A percentile compares a stretch with the other conserved stretches of the same genome.
phyloP scores from a whole-genome alignment of 371 early-diverging fungal species.

The Coemansia linderi region DNA sequence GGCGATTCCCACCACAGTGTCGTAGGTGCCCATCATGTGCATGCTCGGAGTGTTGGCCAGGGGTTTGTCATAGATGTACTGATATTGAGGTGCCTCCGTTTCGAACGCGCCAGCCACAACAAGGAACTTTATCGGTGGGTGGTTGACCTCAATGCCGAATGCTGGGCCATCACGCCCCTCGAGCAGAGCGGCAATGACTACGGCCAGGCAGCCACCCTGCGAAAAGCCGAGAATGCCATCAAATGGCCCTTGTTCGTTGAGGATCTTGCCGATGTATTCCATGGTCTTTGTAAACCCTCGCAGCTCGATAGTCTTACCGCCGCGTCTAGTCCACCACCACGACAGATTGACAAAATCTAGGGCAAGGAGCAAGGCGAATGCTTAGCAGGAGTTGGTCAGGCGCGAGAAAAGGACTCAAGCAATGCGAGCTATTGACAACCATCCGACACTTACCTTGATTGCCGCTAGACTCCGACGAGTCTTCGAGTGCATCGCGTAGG shows the following conservation, averaged over 20 bases:
- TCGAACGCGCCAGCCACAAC: conserved; percentile 38
- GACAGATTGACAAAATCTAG: conserved; percentile 36
- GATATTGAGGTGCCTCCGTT: conserved; percentile 25
- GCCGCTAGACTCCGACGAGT: neutral
- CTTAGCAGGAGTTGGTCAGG: neutral
- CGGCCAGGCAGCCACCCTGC: conserved; percentile 54
- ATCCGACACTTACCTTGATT: conserved; percentile 3
- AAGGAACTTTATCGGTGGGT: conserved; percentile 38
- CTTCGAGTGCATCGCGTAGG: conserved; percentile 21
- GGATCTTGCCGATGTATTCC: conserved; percentile 10
- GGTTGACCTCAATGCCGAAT: conserved; percentile 23
- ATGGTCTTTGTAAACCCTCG: conserved; percentile 35
- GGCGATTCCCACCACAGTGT: conserved; percentile 32
- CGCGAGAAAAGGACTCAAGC: neutral
- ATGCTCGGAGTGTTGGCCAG: conserved; percentile 20
- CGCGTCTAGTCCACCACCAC: conserved; percentile 49
- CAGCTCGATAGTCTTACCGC: conserved; percentile 29
- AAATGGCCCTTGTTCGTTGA: conserved; percentile 55
- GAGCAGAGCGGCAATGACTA: conserved; percentile 20
- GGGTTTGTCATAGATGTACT: conserved; percentile 13
- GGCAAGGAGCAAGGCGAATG: neutral
- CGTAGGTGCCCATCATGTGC: conserved; percentile 39
- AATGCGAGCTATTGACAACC: neutral
- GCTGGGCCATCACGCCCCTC: conserved; percentile 16
- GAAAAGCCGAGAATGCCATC: conserved; percentile 61